These are phyloP conservation scores for Nothomitra cinnamomea DNA, from an alignment of 2,329 filamentous ascomycete genomes.

Conservation along the genomic window DNA sequence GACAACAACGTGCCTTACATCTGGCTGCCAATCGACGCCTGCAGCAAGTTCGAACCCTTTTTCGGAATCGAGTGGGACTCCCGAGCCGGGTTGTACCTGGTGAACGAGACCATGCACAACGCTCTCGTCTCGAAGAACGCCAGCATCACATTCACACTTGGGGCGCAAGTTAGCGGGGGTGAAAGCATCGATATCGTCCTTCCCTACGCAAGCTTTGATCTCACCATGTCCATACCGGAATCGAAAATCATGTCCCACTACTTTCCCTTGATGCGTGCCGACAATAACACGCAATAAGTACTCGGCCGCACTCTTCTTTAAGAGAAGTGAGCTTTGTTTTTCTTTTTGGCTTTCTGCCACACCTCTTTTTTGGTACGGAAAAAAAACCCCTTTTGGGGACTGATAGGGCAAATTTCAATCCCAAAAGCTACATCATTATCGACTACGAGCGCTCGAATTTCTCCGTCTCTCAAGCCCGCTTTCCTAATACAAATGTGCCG, in stretches of 20 bases:
- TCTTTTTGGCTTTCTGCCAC: too few relatives aligned
- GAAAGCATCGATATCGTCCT: background rate
- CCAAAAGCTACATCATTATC: constrained; percentile 32
- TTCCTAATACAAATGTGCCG: background rate
- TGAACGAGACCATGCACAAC: constrained; percentile 20
- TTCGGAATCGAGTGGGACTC: constrained; percentile 24
- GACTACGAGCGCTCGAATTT: constrained; percentile 32
- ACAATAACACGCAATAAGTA: constrained; percentile 37
- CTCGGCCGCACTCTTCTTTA: constrained; percentile 55
- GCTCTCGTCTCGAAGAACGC: constrained; percentile 23
- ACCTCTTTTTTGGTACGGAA: too few relatives aligned
- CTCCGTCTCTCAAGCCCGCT: constrained; percentile 21
- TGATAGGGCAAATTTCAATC: too few relatives aligned
- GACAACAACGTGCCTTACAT: constrained; percentile 23
- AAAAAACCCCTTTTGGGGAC: too few relatives aligned
- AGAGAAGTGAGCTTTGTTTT: background rate
- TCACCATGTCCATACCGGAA: background rate
- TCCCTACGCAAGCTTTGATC: background rate
- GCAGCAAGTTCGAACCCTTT: constrained; percentile 19
- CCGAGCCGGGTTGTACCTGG: constrained; percentile 19
- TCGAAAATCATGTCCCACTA: constrained; percentile 24
- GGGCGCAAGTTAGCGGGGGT: background rate
- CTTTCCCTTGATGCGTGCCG: constrained; percentile 45
- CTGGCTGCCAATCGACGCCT: constrained; percentile 22
- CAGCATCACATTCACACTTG: constrained; percentile 34